Evolutionary conservation across 257 asterid genomes (phyloP).

Genomic region (Fraxinus cuspidata): DNA sequence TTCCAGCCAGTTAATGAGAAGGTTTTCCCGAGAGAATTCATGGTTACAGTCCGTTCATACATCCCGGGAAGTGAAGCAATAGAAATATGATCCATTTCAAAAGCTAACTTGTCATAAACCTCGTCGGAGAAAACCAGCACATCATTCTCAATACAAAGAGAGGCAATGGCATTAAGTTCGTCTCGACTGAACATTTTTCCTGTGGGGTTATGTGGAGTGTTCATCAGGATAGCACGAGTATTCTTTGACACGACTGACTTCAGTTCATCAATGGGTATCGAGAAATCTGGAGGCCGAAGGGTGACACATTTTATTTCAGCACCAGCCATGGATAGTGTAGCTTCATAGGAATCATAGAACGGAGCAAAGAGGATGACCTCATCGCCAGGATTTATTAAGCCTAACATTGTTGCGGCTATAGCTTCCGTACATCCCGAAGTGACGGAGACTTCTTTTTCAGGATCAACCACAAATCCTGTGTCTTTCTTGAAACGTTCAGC

Average conservation of each 20-base stretch:
- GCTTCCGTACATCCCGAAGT: conserved; percentile 99
- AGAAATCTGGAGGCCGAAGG: conserved; percentile 74
- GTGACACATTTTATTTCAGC: conserved; percentile 73
- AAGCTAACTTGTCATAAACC: conserved; percentile 86
- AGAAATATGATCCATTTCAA: conserved; percentile 90
- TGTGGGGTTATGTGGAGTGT: conserved; percentile 96
- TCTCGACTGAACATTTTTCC: conserved; percentile 86
- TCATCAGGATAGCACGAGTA: conserved; percentile 83
- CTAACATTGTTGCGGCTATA: conserved; percentile 89
- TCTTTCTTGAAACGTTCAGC: conserved; percentile 90
- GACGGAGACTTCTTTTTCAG: conserved; percentile 86
- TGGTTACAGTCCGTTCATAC: conserved; percentile 84
- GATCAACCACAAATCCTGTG: conserved; percentile 65
- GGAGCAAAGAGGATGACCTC: conserved; percentile 96
- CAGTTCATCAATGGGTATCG: conserved; percentile 81
- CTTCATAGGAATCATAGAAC: conserved; percentile 92
- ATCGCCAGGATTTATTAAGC: conserved; percentile 90
- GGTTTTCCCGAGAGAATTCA: conserved; percentile 92
- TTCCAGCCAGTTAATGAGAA: conserved; percentile 97
- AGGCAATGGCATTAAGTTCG: conserved; percentile 68
- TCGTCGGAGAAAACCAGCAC: conserved; percentile 78
- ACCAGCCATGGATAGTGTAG: conserved; percentile 95
- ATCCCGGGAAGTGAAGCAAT: conserved; percentile 90
- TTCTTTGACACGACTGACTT: conserved; percentile 62
- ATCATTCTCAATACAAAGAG: conserved; percentile 78